phyloP scores from a whole-genome alignment of 2,329 filamentous ascomycete genomes.

The Cladosporium sp. region DNA sequence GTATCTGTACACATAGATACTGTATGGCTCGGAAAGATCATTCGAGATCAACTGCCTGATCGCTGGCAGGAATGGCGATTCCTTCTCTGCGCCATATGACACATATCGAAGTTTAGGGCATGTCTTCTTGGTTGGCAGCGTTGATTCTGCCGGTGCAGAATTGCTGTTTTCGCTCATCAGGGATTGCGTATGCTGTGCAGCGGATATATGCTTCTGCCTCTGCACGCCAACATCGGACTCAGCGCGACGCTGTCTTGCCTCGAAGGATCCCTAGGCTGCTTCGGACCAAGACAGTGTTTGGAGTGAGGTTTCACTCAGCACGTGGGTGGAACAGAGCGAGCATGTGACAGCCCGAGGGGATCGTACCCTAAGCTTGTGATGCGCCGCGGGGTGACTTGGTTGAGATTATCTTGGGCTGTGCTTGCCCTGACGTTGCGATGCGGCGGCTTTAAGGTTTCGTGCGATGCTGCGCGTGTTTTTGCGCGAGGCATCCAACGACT shows the following conservation, averaged over 20 bases:
- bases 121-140: background rate
- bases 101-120: constrained; percentile 47
- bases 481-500: background rate
- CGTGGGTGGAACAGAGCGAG: background rate
- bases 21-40: constrained; percentile 95
- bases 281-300: background rate
- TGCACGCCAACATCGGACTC: background rate
- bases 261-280: background rate
- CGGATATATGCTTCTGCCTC: background rate
- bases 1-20: constrained; percentile 98
- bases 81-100: constrained; percentile 56
- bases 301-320: background rate
- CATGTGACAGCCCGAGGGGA: constrained; percentile 7
- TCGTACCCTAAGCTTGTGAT: background rate
- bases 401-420: background rate
- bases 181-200: background rate
- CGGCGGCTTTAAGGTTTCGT: constrained; percentile 4
- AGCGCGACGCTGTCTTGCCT: background rate
- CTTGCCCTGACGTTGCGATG: background rate
- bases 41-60: constrained; percentile 93
- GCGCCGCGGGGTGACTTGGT: background rate
- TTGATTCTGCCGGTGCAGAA: constrained; percentile 2
- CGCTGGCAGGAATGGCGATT: constrained; percentile 68
- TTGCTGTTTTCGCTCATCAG: constrained; percentile 8
- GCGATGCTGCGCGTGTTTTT: constrained; percentile 1